Base-by-base conservation (phyloP, 305 asterid genomes). In the Fraxinus velutina region DNA sequence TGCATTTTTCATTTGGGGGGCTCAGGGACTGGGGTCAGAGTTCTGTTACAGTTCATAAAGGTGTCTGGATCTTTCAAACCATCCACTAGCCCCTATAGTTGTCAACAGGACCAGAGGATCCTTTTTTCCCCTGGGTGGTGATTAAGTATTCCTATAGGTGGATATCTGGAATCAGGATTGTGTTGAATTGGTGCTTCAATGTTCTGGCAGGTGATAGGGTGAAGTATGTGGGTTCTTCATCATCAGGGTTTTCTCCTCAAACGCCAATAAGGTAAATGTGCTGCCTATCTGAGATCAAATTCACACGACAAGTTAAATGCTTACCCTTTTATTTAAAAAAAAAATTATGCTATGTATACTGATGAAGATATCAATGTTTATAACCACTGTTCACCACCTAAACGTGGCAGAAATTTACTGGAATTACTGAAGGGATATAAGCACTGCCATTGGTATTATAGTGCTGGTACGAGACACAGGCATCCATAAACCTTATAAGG, bases 161-260 rank as follows among this genome's bases (percentile, higher is more conserved):
- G 79, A 34, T 34, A 73, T 64, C 33, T 19, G 55, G 76, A 6
- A 73, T 64, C 33, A 24, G 55, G 74, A 6, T 80, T 87, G 33
- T 68, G 66, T 42, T 82, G 70, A 75, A 8, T 55, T 62, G 30
- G 39, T 79, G 73, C 33, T 78, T 84, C 84, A 32, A 80, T 84
- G 55, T 81, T 86, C 82, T 81, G 85, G 85, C 89, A 94, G 98
- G 98, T 81, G 98, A 94, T 75, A 86, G 94, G 86, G 97, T 94
- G 82, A 93, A 89, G 89, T 94, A 89, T 82, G 88, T 93, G 80
- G 97, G 97, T 81, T 62, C 91, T 32, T 68, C 85, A 72, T 89
- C 90, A 37, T 77, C 92, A 27, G 90, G 91, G 27, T 87, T 89
- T 83, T 82, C 92, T 87, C 87, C 91, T 84, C 94, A 90, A 83